phyloP scores from a whole-genome alignment of 148 eudicot genomes.

The Rhododendron molle region DNA sequence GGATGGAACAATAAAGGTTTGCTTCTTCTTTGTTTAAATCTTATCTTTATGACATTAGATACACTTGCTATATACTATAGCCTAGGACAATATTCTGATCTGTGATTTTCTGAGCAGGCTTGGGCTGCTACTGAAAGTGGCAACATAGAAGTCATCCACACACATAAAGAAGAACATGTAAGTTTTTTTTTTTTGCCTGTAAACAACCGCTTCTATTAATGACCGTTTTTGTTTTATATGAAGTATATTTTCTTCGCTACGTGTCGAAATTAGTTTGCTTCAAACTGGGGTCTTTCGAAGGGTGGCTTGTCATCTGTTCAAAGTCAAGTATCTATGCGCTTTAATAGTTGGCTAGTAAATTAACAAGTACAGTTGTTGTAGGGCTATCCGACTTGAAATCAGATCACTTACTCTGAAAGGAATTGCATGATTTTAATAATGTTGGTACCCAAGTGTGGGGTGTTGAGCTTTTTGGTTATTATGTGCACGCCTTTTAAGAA shows the following conservation, averaged over 20 bases:
- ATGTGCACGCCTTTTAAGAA: not conserved
- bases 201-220: not conserved
- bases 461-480: not conserved
- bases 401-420: not conserved
- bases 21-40: not conserved
- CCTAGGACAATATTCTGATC: not conserved
- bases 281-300: not conserved
- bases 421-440: not conserved
- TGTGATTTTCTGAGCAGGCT: slow-evolving; percentile 21
- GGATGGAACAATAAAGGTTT: slow-evolving; percentile 51
- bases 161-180: slow-evolving; percentile 43
- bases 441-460: not conserved
- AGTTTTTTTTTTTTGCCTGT: slow-evolving; percentile 10
- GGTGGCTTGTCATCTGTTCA: not conserved
- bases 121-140: slow-evolving; percentile 52
- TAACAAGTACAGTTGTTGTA: not conserved
- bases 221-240: no score
- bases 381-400: not conserved
- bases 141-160: slow-evolving; percentile 33
- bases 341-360: no score
- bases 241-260: not conserved
- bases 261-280: not conserved
- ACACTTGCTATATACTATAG: not conserved
- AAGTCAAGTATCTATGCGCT: not conserved
- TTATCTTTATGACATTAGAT: not conserved